Base-by-base conservation (phyloP, 441 rosid genomes). In the Sinapis alba region DNA sequence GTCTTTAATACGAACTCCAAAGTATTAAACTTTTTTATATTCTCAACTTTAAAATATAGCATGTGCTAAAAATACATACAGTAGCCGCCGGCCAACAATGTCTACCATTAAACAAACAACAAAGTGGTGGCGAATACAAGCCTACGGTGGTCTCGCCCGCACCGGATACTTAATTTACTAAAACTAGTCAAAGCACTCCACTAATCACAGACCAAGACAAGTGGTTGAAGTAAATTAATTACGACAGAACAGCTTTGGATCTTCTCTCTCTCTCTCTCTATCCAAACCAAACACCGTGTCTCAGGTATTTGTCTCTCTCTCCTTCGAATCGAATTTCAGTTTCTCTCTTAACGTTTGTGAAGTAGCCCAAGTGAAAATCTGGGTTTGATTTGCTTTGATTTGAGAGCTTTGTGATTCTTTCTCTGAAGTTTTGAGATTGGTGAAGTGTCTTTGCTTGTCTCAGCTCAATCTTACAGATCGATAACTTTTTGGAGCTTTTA, bases 31-130 rank as follows among this genome's bases (percentile, higher is more conserved):
- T 21, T 34, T 65, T 21, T 34, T 65, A 43, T 43, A 65, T 41
- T 1, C 24, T 61, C 23, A 26, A 53, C 74, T 72, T 66, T 38
- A 67, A 73, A 62, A 67, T 66, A 60, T 19, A 62, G 56, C 77
- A 78, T 51, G 80, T 77, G 80, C 80, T 27, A 21, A 60, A 77
- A 77, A 59, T 72, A 77, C 62, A 59, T 1, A 38, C 77, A 72
- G 74, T 78, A 66, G 69, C 80, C 50, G 50, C 50, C 50, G 62
- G 47, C 3, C 38, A 30, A 65, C 12, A 58, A 0, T 65, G 57
- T 34, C 63, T 9, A 9, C 77, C 77, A 78, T 67, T 72, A 5
- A 61, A 4, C 1, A 0, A 68, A 4, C 7, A 67, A 5, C 1
- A 78, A 53, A 78, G 78, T 78, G 73, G 6, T 77, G 81, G 73